Conservation (phyloP, 1,284 basidiomycete genomes). For the Austroboletus novae-zelandiae region DNA sequence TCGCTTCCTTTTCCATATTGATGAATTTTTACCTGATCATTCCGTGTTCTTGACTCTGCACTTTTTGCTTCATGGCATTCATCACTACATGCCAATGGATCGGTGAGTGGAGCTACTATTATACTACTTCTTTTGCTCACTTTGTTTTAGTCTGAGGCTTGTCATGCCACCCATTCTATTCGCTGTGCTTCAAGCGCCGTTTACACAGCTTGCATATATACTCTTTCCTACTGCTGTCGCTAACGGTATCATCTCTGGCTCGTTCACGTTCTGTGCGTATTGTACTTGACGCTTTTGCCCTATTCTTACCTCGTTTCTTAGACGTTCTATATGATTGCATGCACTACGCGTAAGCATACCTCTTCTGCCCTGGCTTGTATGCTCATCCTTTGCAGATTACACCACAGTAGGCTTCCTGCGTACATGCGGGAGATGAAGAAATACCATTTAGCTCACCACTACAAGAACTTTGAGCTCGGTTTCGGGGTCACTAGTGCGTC, state of each 20-base stretch:
- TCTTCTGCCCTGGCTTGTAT: background rate
- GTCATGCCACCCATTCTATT: constrained; percentile 98
- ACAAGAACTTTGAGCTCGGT: constrained; percentile 98
- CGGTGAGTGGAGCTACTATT: constrained; percentile 41
- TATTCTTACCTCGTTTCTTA: constrained; percentile 28
- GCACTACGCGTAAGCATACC: constrained; percentile 77
- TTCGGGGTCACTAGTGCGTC: constrained; percentile 89
- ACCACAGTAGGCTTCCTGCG: constrained; percentile 86
- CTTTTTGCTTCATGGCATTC: constrained; percentile 94
- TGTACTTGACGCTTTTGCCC: background rate
- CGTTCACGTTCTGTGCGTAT: constrained; percentile 84
- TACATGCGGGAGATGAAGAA: constrained; percentile 94
- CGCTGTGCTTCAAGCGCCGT: constrained; percentile 75
- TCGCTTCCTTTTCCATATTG: constrained; percentile 97
- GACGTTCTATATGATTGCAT: constrained; percentile 89
- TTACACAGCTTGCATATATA: constrained; percentile 83
- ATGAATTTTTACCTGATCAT: constrained; percentile 84
- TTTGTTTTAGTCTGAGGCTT: constrained; percentile 66
- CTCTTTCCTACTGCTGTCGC: constrained; percentile 86
- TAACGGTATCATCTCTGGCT: constrained; percentile 91
- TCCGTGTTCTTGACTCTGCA: constrained; percentile 83
- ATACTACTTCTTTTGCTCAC: constrained; percentile 1
- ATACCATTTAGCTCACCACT: constrained; percentile 98
- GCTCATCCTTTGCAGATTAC: constrained; percentile 49
- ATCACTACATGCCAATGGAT: constrained; percentile 98